Base-by-base conservation (phyloP, 192 early-diverging fungal species). In the Helicostylum pulchrum region DNA sequence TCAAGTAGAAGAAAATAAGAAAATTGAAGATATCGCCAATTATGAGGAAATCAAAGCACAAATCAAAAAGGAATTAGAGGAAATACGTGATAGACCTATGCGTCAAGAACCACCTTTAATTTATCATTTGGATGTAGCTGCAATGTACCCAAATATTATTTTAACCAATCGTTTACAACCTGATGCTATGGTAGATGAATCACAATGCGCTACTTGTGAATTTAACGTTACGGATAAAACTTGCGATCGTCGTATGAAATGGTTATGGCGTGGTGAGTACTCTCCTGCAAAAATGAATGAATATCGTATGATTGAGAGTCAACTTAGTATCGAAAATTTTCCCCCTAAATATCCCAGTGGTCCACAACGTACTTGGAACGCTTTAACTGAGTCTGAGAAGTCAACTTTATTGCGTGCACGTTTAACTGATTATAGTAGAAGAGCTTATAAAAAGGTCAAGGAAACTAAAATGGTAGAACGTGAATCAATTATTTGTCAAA, bases 91-190 rank as follows among this genome's bases (percentile, higher is more conserved):
- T 54, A 71, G 70, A 15, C 94, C 95, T 8, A 85, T 85, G 44
- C 87, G 92, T 1, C 72, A 72, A 34, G 93, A 93, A 58, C 76
- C 82, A 30, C 97, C 97, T 1, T 78, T 90, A 2, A 91, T 99
- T 51, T 99, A 99, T 74, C 97, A 99, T 65, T 87, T 99, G 80
- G 97, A 99, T 77, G 97, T 99, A n/a, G 97, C 93, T 0, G 97
- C 97, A 21, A 99, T 99, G 97, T 96, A 96, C 62, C 97, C 97
- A 15, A 99, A 99, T 69, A 99, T 99, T 63, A 99, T 99, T 71
- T 78, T 99, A 23, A 99, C 97, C 0, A 98, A 99, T 70, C 87
- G 97, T 20, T 75, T 99, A 9, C 97, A 99, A 74, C 97, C 97
- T 0, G 95, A 99, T 77, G 92, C 97, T 6, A 92, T 99, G 30